Percentiles rank a stretch among this genome's conserved stretches.
Conservation (phyloP, 345 rosid genomes). For the Stellera chamaejasme region DNA sequence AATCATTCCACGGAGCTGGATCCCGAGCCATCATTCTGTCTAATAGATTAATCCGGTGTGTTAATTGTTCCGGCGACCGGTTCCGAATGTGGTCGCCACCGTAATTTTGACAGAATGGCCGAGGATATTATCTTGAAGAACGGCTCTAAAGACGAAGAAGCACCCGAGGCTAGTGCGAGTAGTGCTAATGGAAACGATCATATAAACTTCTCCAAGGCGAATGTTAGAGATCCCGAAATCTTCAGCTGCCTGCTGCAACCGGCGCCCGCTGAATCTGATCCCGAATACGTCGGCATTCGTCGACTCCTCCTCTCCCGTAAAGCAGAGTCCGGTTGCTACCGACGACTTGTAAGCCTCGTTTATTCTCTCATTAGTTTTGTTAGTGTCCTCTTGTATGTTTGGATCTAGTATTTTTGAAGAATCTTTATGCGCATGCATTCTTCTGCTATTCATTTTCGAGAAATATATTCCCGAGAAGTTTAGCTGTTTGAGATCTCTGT, state of each 20-base stretch:
- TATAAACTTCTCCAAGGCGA: constrained; percentile 9
- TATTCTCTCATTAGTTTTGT: not conserved
- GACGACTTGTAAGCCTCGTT: constrained; percentile 49
- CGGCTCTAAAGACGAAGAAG: constrained; percentile 16
- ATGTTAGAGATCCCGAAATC: constrained; percentile 51
- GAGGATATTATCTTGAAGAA: constrained; percentile 19
- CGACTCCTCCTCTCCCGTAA: constrained; percentile 81
- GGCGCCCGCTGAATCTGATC: constrained; percentile 44
- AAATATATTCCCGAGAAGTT: not conserved
- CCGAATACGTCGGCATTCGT: constrained; percentile 64
- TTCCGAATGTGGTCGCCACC: constrained; percentile 20
- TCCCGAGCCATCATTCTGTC: not conserved
- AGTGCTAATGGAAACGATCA: not conserved
- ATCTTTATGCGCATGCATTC: not conserved
- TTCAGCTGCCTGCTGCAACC: constrained; percentile 84
- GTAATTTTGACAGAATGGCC: constrained; percentile 29
- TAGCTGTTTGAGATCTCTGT: not conserved
- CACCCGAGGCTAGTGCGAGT: constrained; percentile 12
- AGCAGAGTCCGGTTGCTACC: constrained; percentile 49
- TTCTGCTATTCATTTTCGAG: not conserved
- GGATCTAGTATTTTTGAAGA: constrained; percentile 1
- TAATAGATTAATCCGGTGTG: not conserved
- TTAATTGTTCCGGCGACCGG: constrained; percentile 8
- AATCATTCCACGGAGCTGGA: no score
- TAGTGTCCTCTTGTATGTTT: no score